phyloP scores from a whole-genome alignment of 768 basidiomycete genomes.

The Sarcodon aspratus region DNA sequence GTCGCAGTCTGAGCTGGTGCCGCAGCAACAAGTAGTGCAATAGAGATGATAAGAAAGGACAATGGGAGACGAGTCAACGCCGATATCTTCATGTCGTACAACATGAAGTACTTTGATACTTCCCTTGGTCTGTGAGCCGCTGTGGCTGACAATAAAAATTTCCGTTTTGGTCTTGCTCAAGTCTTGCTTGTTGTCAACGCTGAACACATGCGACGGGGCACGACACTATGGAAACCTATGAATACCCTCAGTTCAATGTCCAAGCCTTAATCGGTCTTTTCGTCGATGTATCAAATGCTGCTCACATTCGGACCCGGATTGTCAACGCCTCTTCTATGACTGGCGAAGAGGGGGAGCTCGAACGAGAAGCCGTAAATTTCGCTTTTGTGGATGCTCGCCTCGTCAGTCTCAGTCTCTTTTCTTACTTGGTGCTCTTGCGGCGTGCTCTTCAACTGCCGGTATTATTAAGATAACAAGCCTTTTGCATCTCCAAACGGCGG shows the following conservation, averaged over 20 bases:
- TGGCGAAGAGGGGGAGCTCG: constrained; percentile 50
- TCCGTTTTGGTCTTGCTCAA: too few species aligned
- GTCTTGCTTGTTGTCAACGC: too few species aligned
- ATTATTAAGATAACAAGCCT: constrained; percentile 62
- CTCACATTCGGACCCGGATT: constrained; percentile 50
- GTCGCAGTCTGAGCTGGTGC: constrained; percentile 10
- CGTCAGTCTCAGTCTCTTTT: constrained; percentile 33
- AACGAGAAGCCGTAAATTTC: constrained; percentile 76
- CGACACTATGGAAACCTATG: not conserved
- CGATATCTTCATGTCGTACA: too few species aligned
- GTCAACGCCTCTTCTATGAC: constrained; percentile 52
- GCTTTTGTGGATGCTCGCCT: constrained; percentile 82
- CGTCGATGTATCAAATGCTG: constrained; percentile 52
- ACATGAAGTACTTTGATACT: too few species aligned
- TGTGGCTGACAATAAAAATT: too few species aligned
- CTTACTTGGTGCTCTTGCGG: constrained; percentile 2
- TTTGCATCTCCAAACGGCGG: constrained; percentile 74
- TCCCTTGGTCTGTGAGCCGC: too few species aligned
- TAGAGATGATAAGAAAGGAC: constrained; percentile 5
- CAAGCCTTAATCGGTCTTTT: constrained; percentile 29
- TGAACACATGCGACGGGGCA: too few species aligned
- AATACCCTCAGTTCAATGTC: not conserved
- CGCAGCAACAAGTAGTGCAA: constrained; percentile 14
- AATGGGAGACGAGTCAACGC: too few species aligned
- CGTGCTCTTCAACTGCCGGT: constrained; percentile 3